Conservation (phyloP, 2,329 filamentous ascomycete genomes). For the Xylaria polymorpha region DNA sequence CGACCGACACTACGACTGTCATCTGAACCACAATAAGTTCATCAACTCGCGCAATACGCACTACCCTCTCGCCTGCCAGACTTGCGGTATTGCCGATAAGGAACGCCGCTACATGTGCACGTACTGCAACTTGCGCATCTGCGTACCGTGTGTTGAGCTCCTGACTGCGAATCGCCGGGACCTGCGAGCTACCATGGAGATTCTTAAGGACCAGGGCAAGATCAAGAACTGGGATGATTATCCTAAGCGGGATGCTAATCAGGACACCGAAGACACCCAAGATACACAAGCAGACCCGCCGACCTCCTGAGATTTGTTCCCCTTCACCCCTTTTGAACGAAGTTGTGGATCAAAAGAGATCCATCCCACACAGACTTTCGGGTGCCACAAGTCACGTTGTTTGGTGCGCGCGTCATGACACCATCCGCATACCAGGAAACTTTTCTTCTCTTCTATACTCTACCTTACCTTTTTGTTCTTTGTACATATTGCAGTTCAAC, state of each 20-base stretch:
- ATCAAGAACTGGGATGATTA: conserved; percentile 29
- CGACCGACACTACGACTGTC: conserved; percentile 58
- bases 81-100: conserved; percentile 60
- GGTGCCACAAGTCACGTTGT: background rate
- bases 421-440: background rate
- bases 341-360: background rate
- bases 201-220: conserved; percentile 43
- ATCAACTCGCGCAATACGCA: conserved; percentile 59
- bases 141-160: conserved; percentile 58
- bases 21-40: conserved; percentile 61
- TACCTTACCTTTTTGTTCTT: conserved; percentile 22
- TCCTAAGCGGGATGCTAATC: conserved; percentile 15
- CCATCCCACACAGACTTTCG: background rate
- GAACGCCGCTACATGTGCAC: conserved; percentile 61
- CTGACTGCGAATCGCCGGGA: conserved; percentile 58
- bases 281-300: background rate
- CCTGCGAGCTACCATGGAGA: conserved; percentile 56
- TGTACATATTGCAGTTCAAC: conserved; percentile 32
- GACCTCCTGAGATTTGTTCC: background rate
- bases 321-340: background rate
- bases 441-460: conserved; percentile 1
- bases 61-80: conserved; percentile 65
- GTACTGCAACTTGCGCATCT: conserved; percentile 65
- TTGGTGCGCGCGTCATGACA: background rate
- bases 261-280: conserved; percentile 1